Percentiles rank a stretch among this genome's conserved stretches.
These are phyloP conservation scores for Phytophthora europaea DNA, from an alignment of 352 stramenopile species.

Conservation along the genomic window DNA sequence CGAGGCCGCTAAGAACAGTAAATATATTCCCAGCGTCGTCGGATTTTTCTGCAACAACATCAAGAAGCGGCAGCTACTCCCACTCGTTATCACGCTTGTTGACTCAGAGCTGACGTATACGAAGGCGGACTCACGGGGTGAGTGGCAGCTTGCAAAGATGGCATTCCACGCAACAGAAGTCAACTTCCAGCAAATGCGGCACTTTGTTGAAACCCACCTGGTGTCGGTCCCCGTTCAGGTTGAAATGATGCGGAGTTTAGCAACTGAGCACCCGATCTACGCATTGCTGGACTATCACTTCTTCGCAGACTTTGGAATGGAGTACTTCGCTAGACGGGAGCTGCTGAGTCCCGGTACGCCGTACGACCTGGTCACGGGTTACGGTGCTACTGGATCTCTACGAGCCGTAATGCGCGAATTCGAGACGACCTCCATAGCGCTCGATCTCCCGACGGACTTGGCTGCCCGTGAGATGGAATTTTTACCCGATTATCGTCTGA, in stretches of 20 bases:
- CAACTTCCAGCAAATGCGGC: slow-evolving; percentile 46
- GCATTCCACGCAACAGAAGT: slow-evolving; percentile 45
- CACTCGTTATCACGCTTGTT: slow-evolving; percentile 43
- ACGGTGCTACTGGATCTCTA: slow-evolving; percentile 43
- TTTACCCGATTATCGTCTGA: slow-evolving; percentile 36
- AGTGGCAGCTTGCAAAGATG: slow-evolving; percentile 57
- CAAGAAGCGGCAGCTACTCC: slow-evolving; percentile 29
- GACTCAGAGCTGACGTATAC: slow-evolving; percentile 38
- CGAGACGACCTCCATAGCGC: slow-evolving; percentile 26
- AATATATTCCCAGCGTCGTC: slow-evolving; percentile 43
- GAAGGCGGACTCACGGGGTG: slow-evolving; percentile 28
- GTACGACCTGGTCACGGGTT: slow-evolving; percentile 49
- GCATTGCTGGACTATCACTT: slow-evolving; percentile 55
- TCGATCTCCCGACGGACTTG: slow-evolving; percentile 38
- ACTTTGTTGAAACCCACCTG: slow-evolving; percentile 40
- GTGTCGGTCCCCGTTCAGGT: slow-evolving; percentile 51
- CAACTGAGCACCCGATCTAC: slow-evolving; percentile 42
- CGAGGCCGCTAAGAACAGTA: slow-evolving; percentile 22
- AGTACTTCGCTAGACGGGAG: slow-evolving; percentile 38
- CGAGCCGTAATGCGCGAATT: slow-evolving; percentile 41
- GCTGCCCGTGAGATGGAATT: slow-evolving; percentile 29
- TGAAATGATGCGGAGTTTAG: slow-evolving; percentile 49
- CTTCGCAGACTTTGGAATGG: slow-evolving; percentile 47
- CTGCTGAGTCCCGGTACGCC: slow-evolving; percentile 39
- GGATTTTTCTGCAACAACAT: slow-evolving; percentile 51